phyloP scores from a whole-genome alignment of 129 eudicot species.

The Erigeron canadensis region DNA sequence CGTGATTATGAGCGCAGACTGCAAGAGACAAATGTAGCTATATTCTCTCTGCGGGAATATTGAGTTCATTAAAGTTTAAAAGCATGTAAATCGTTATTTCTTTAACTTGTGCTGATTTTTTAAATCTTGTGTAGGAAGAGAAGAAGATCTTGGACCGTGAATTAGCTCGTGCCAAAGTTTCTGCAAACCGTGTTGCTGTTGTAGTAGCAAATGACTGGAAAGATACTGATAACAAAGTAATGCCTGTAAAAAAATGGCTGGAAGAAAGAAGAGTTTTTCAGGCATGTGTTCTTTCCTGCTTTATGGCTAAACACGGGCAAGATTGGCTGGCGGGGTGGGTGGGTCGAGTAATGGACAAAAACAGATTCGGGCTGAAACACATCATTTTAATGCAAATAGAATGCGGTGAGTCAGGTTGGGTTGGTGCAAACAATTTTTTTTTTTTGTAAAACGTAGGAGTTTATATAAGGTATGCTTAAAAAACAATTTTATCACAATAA shows the following conservation, averaged over 20 bases:
- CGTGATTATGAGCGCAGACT: conserved; percentile 91
- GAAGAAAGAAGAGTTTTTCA: conserved; percentile 88
- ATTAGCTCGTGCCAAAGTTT: conserved; percentile 88
- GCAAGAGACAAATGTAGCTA: conserved; percentile 76
- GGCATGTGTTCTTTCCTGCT: conserved; percentile 34
- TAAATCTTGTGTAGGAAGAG: conserved; percentile 64
- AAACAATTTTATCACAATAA: neutral
- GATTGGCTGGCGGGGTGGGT: neutral
- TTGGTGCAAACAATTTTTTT: neutral
- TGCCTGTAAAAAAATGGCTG: conserved; percentile 98
- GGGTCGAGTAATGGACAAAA: conserved; percentile 1
- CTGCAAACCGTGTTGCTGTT: conserved; percentile 89
- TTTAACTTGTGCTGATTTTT: conserved; percentile 17
- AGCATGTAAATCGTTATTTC: neutral
- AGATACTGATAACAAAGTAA: conserved; percentile 84
- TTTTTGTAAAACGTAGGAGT: too few species aligned
- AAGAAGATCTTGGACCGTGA: conserved; percentile 79
- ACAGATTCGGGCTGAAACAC: too few species aligned
- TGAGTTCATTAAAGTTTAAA: neutral
- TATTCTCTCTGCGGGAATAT: neutral
- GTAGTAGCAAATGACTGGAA: conserved; percentile 99
- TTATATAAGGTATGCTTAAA: too few species aligned
- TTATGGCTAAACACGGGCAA: neutral
- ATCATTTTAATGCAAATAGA: too few species aligned
- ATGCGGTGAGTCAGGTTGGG: neutral